Conservation (phyloP, 768 basidiomycete genomes). For the Auriscalpium microsporum region DNA sequence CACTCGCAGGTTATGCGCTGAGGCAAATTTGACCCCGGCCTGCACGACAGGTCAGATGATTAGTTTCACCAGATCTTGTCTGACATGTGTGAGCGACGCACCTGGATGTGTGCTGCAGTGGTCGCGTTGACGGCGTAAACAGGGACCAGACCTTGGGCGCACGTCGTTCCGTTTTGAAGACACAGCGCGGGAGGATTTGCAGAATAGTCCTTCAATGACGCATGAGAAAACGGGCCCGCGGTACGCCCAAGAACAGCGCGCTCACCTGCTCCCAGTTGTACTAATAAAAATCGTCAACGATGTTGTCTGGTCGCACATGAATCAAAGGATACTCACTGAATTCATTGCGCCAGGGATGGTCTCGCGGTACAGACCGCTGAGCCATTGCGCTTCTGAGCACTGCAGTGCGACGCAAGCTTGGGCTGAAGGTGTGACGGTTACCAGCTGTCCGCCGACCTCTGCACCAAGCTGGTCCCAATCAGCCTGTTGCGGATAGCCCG, state of each 20-base stretch:
- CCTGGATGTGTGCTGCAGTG: conserved; percentile 6
- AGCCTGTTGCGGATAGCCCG: conserved; percentile 3
- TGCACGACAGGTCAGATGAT: not conserved
- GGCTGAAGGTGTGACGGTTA: conserved; percentile 7
- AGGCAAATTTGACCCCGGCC: conserved; percentile 25
- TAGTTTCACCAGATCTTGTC: not conserved
- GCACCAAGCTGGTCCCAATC: conserved; percentile 9
- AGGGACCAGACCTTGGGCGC: conserved; percentile 10
- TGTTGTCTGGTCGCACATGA: not conserved
- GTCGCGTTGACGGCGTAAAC: conserved; percentile 15
- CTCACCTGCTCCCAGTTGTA: conserved; percentile 14
- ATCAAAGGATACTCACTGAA: not conserved
- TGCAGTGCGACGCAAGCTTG: conserved; percentile 1
- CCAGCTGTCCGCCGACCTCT: conserved; percentile 2
- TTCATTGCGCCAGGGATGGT: conserved; percentile 12
- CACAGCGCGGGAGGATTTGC: conserved; percentile 5
- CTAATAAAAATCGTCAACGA: not conserved
- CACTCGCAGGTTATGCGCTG: conserved; percentile 22
- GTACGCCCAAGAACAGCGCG: not conserved
- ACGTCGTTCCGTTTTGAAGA: conserved; percentile 6
- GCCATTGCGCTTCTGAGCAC: conserved; percentile 12
- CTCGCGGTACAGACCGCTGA: conserved; percentile 8
- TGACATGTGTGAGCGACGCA: not conserved
- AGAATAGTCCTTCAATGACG: not conserved
- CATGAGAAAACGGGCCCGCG: not conserved